These are phyloP conservation scores for Raddia distichophylla DNA, from an alignment of 176 grass and related monocot species.

Conservation along the genomic window DNA sequence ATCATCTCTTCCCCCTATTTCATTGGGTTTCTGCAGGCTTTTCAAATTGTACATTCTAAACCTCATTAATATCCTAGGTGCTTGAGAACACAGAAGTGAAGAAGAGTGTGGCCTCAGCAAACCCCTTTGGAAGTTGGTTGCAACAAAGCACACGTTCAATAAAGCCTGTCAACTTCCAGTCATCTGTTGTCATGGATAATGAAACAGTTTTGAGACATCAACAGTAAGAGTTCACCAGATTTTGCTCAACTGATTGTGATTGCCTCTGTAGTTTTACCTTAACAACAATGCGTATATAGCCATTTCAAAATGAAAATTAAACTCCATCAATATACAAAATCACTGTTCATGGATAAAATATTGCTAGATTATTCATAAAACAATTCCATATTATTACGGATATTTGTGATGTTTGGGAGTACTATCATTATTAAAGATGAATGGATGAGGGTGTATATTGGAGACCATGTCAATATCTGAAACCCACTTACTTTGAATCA, in stretches of 20 bases:
- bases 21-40: slow-evolving; percentile 22
- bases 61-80: slow-evolving; percentile 60
- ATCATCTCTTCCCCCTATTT: slow-evolving; percentile 18
- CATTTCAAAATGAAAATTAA: no score
- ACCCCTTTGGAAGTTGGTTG: slow-evolving; percentile 81
- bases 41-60: slow-evolving; percentile 42
- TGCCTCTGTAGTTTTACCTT: neutral
- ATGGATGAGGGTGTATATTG: no score
- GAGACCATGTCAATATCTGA: no score
- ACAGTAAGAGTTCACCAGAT: slow-evolving; percentile 68
- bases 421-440: no score
- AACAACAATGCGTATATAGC: no score
- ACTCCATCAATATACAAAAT: no score
- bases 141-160: slow-evolving; percentile 73
- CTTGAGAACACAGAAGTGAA: slow-evolving; percentile 99
- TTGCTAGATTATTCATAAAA: no score
- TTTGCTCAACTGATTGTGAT: slow-evolving; percentile 16
- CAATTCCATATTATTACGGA: no score
- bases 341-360: no score
- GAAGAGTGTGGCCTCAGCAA: slow-evolving; percentile 72
- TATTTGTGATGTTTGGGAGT: no score
- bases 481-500: no score
- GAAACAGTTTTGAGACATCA: slow-evolving; percentile 85
- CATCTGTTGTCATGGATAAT: slow-evolving; percentile 85
- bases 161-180: slow-evolving; percentile 94